These are phyloP conservation scores for Boletellus ananiceps DNA, from an alignment of 768 basidiomycete species.

Conservation along the genomic window DNA sequence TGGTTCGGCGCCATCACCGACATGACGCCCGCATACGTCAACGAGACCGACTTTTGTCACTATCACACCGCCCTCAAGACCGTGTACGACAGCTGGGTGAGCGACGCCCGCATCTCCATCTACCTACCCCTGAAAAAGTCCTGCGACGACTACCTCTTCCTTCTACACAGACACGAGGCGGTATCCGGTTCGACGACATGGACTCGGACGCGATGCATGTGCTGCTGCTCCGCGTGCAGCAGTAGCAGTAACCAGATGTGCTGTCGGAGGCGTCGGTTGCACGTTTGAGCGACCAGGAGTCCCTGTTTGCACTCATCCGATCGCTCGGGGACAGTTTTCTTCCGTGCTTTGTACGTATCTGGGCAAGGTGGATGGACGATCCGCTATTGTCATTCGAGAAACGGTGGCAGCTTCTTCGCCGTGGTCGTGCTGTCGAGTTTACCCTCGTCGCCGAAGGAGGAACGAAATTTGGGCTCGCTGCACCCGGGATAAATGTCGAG, in stretches of 20 bases:
- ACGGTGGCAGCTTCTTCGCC: constrained; percentile 51
- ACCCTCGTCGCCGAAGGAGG: constrained; percentile 67
- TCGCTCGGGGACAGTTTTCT: constrained; percentile 42
- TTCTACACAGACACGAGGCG: constrained; percentile 46
- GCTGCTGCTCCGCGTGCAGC: no score
- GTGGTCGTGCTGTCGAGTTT: constrained; percentile 59
- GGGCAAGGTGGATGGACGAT: constrained; percentile 36
- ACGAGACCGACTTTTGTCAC: no score
- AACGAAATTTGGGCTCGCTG: constrained; percentile 55
- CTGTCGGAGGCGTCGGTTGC: constrained; percentile 3
- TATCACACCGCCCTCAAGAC: constrained; percentile 38
- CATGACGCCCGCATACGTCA: no score
- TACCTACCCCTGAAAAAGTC: constrained; percentile 47
- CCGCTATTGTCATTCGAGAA: constrained; percentile 21
- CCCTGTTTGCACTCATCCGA: constrained; percentile 43
- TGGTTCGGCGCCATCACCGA: no score
- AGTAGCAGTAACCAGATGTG: no score
- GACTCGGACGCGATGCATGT: constrained; percentile 25
- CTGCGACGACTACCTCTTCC: constrained; percentile 53
- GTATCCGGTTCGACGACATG: no score
- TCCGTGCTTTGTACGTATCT: constrained; percentile 39
- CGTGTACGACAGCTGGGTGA: constrained; percentile 41
- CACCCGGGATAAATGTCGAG: constrained; percentile 58
- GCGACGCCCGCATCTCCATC: constrained; percentile 21
- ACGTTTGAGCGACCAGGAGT: constrained; percentile 26